Conservation (phyloP, 2,329 filamentous ascomycete species). For the Fusarium brevicatenulatum region DNA sequence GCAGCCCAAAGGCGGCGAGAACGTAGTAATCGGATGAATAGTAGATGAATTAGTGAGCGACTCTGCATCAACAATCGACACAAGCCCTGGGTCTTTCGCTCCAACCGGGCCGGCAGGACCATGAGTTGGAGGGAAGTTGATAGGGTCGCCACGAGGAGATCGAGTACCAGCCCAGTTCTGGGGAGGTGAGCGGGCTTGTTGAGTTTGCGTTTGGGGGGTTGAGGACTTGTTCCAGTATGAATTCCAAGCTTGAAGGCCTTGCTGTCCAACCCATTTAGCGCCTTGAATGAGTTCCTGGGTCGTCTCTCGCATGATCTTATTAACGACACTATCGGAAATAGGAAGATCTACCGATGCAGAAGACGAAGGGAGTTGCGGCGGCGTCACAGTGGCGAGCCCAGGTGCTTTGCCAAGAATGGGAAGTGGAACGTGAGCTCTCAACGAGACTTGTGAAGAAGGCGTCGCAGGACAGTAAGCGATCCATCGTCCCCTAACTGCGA, state of each 20-base stretch:
- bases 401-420: slow-evolving; percentile 65
- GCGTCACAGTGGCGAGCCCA: slow-evolving; percentile 68
- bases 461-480: slow-evolving; percentile 79
- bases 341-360: slow-evolving; percentile 78
- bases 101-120: slow-evolving; percentile 67
- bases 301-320: slow-evolving; percentile 80
- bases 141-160: slow-evolving; percentile 57
- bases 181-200: slow-evolving; percentile 57
- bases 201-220: slow-evolving; percentile 54
- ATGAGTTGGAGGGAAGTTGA: slow-evolving; percentile 80
- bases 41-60: slow-evolving; percentile 62
- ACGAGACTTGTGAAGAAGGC: slow-evolving; percentile 75
- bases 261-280: slow-evolving; percentile 80
- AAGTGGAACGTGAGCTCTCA: slow-evolving; percentile 73
- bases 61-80: slow-evolving; percentile 79
- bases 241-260: slow-evolving; percentile 81
- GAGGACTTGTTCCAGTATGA: slow-evolving; percentile 77
- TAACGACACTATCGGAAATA: slow-evolving; percentile 75
- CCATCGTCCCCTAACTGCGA: slow-evolving; percentile 78
- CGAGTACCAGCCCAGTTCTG: slow-evolving; percentile 60
- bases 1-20: slow-evolving; percentile 77
- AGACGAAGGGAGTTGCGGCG: slow-evolving; percentile 73
- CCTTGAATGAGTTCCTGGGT: slow-evolving; percentile 81
- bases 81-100: slow-evolving; percentile 74
- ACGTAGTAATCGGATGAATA: slow-evolving; percentile 75